Evolutionary conservation across 257 asterid genomes (phyloP).

Genomic region (Ocimum tenuiflorum): DNA sequence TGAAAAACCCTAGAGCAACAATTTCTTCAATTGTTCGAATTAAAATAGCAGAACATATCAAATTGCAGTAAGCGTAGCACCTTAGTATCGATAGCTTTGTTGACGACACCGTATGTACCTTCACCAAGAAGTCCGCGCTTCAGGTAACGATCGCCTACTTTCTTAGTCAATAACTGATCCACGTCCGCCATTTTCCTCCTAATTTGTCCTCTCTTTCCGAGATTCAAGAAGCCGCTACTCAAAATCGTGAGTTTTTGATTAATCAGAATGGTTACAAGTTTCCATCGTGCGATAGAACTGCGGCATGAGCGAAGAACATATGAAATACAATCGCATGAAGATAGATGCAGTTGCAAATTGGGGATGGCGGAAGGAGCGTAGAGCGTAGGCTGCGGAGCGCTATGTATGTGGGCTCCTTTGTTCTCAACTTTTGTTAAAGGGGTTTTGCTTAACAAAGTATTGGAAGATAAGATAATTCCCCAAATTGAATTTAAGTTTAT

Average conservation of each 20-base stretch:
- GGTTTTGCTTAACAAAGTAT: not conserved
- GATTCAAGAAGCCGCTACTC: not conserved
- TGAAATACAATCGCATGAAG: not conserved
- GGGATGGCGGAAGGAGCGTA: constrained; percentile 15
- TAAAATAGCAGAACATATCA: not conserved
- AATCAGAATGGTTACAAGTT: not conserved
- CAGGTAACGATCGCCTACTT: constrained; percentile 87
- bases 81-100: constrained; percentile 90
- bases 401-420: not conserved
- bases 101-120: constrained; percentile 91
- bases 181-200: constrained; percentile 43
- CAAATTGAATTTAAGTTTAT: not conserved
- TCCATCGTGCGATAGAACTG: not conserved
- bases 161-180: constrained; percentile 43
- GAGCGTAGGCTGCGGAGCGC: constrained; percentile 14
- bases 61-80: constrained; percentile 25
- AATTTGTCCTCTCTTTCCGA: not conserved
- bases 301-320: not conserved
- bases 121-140: constrained; percentile 83
- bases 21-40: not conserved
- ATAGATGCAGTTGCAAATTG: not conserved
- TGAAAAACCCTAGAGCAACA: constrained; percentile 15
- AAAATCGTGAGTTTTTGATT: not conserved
- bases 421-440: constrained; percentile 5
- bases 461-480: not conserved